phyloP scores from a whole-genome alignment of 208 protist species.

The Lotmaria passim region DNA sequence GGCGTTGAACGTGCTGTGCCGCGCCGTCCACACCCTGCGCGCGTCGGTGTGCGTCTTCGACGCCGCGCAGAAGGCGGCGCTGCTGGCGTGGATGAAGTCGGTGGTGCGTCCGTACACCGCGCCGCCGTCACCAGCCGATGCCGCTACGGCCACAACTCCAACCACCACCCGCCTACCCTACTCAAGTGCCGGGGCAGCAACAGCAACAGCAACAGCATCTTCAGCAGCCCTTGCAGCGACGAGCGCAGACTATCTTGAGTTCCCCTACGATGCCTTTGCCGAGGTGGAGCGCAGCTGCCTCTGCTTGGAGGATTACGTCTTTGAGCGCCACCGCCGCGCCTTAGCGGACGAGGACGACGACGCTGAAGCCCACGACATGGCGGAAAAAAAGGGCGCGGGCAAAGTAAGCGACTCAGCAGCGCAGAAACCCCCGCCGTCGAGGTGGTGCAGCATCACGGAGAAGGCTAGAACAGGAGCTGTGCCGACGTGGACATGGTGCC shows the following conservation, averaged over 20 bases:
- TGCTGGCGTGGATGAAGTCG: constrained; percentile 17
- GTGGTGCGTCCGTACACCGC: not conserved
- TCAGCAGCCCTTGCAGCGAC: not conserved
- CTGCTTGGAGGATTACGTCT: constrained; percentile 19
- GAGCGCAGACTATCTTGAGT: not conserved
- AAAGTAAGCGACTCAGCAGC: not conserved
- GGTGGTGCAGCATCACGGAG: not conserved
- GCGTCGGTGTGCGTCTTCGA: constrained; percentile 31
- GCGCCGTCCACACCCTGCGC: constrained; percentile 26
- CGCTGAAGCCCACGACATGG: not conserved
- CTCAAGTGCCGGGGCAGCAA: not conserved
- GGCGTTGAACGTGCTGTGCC: constrained; percentile 32
- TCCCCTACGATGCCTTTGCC: constrained; percentile 5
- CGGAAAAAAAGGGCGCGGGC: not conserved
- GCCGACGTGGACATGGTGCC: constrained; percentile 9
- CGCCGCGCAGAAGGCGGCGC: constrained; percentile 17
- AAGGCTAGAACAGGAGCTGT: constrained; percentile 4
- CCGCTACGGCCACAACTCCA: not conserved
- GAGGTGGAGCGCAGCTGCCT: constrained; percentile 15
- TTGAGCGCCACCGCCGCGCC: constrained; percentile 11
- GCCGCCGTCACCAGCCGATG: not conserved
- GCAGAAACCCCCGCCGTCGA: not conserved
- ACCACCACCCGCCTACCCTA: not conserved
- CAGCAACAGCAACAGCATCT: not conserved
- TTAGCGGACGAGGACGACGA: not conserved